Evolutionary conservation across 2,329 filamentous ascomycete species (phyloP), one percentile per base, ranked within the genome.

Genomic region (Colletotrichum eleusines): DNA sequence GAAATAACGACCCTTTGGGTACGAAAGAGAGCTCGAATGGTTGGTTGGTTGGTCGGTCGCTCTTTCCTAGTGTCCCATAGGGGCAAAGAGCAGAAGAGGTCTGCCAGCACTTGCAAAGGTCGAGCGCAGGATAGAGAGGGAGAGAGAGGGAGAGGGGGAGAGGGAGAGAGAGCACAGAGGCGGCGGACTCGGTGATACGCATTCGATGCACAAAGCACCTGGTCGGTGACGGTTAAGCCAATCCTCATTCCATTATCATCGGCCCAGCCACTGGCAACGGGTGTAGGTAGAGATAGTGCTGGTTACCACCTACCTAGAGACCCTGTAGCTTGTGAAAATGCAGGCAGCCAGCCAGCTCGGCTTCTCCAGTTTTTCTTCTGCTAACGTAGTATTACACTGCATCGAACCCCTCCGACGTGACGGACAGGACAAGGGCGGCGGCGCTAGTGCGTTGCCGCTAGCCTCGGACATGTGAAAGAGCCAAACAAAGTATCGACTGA

Each of bases 241-340:
- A 38, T 8, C 6, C 20, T 20, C 55, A 72, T 58, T 70, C 69
- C 69, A 70, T 51, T 55, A 63, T 51, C 61, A 63, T 71, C 64
- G 58, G 63, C 38, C 63, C 58, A 63, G 35, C 58, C 58, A 63
- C 64, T 68, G 59, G 63, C 53, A 60, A 63, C 59, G 38, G 38
- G 38, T 59, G 69, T 63, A 63, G 58, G 31, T 3, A 33, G 3
- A 33, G 31, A 7, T 33, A 33, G 7, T 33, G 31, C 31, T 33
- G 31, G 31, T 7, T 46, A n/a, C n/a, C n/a, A n/a, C 16, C 44
- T 28, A 6, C 31, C 26, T 42, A 53, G 31, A 40, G 44, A 54
- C 44, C 58, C 44, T 69, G 69, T 69, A 68, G 64, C 58, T 69
- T 59, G 64, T 69, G 69, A 68, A 63, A 69, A 64, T 58, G 51